Percentiles rank a stretch among this genome's conserved stretches.
Conservation (phyloP, 129 eudicot species). For the Helianthus tuberosus region DNA sequence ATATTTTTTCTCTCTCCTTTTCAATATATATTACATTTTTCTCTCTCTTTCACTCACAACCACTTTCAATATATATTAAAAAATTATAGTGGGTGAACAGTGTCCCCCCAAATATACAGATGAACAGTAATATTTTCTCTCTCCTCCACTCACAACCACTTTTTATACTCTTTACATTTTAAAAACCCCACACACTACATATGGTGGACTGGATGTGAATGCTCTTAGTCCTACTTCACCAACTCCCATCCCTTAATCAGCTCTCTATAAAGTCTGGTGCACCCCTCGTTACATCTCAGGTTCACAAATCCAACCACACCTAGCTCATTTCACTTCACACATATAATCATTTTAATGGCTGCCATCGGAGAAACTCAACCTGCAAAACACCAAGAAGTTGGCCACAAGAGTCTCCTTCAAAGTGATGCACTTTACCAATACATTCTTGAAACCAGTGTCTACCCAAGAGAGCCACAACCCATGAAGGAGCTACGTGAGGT, state of each 20-base stretch:
- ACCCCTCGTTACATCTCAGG: slow-evolving; percentile 1
- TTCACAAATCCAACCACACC: neutral
- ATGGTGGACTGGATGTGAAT: too few relatives aligned
- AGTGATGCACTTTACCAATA: slow-evolving; percentile 64
- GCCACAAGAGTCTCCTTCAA: slow-evolving; percentile 67
- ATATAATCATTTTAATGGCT: slow-evolving; percentile 14
- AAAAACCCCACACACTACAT: too few relatives aligned
- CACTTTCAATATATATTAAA: too few relatives aligned
- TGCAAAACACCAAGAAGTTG: slow-evolving; percentile 60
- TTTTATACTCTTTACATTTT: too few relatives aligned
- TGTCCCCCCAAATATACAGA: too few relatives aligned
- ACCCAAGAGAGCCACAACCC: slow-evolving; percentile 54
- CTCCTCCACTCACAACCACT: too few relatives aligned
- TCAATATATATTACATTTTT: too few relatives aligned
- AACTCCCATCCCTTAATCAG: neutral
- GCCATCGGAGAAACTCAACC: slow-evolving; percentile 37
- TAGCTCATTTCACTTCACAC: neutral
- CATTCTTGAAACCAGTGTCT: slow-evolving; percentile 59
- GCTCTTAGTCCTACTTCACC: neutral
- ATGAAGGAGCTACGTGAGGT: slow-evolving; percentile 57
- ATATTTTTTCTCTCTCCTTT: too few relatives aligned
- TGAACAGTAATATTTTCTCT: too few relatives aligned
- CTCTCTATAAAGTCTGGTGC: neutral
- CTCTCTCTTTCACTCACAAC: too few relatives aligned
- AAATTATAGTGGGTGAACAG: too few relatives aligned